These are phyloP conservation scores for Prunus davidiana DNA, from an alignment of 306 rosid species.

Conservation along the genomic window DNA sequence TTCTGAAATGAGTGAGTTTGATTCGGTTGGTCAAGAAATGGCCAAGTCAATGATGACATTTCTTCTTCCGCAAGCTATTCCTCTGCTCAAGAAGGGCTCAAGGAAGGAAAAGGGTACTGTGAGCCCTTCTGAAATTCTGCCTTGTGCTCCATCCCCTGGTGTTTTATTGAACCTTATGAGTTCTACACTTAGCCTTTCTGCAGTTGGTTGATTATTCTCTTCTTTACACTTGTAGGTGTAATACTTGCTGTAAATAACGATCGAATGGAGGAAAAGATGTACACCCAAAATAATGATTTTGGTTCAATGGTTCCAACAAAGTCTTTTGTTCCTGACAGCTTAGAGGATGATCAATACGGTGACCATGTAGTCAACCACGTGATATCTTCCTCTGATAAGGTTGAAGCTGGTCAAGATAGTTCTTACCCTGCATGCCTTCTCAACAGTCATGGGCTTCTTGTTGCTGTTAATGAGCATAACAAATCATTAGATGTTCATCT, in stretches of 20 bases:
- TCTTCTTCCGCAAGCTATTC: constrained; percentile 89
- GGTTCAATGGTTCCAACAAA: constrained; percentile 28
- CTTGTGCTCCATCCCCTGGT: constrained; percentile 38
- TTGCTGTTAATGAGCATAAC: constrained; percentile 30
- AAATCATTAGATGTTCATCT: constrained; percentile 31
- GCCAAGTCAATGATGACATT: constrained; percentile 78
- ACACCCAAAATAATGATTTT: constrained; percentile 18
- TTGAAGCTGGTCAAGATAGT: constrained; percentile 38
- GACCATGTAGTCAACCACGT: constrained; percentile 28
- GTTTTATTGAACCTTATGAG: constrained; percentile 12
- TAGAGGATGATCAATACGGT: constrained; percentile 36
- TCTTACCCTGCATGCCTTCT: constrained; percentile 28
- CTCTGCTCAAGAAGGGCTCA: constrained; percentile 54
- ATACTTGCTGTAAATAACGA: constrained; percentile 26
- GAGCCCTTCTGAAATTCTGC: constrained; percentile 29
- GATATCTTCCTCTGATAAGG: constrained; percentile 32
- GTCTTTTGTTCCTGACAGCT: constrained; percentile 42
- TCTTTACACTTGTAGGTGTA: constrained; percentile 31
- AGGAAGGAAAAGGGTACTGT: constrained; percentile 33
- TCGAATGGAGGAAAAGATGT: constrained; percentile 28
- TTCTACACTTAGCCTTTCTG: not conserved
- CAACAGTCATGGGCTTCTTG: constrained; percentile 25
- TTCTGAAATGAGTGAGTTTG: constrained; percentile 43
- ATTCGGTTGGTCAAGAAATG: constrained; percentile 59
- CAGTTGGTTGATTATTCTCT: not conserved